Conservation (phyloP, 2,329 filamentous ascomycete genomes). For the Chrysoporthe deuterocubensis region DNA sequence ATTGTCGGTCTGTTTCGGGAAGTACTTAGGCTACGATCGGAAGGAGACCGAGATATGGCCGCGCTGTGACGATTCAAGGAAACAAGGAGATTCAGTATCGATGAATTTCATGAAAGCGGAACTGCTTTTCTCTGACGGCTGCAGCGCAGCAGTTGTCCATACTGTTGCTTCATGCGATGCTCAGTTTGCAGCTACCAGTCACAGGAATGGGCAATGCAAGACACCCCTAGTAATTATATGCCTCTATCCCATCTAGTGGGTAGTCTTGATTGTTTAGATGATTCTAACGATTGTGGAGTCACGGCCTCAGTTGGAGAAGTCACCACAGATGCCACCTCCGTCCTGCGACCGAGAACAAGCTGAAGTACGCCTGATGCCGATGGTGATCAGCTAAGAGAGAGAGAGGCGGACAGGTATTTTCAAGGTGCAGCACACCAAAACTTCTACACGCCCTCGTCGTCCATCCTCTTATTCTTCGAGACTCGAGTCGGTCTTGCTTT, state of each 20-base stretch:
- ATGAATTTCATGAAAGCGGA: background rate
- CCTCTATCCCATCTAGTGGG: background rate
- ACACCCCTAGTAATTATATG: background rate
- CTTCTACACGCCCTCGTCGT: background rate
- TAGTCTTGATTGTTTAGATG: background rate
- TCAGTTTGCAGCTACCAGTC: background rate
- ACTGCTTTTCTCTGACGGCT: background rate
- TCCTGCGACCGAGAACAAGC: background rate
- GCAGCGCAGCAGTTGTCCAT: background rate
- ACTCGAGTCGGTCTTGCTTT: constrained; percentile 4
- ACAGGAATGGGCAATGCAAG: too few relatives aligned
- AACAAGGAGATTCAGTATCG: background rate
- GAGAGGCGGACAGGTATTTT: background rate
- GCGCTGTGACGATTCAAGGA: background rate
- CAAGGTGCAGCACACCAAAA: background rate
- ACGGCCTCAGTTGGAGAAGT: background rate
- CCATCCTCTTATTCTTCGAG: background rate
- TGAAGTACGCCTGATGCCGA: background rate
- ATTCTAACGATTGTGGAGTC: background rate
- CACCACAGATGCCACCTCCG: background rate
- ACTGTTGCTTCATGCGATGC: background rate
- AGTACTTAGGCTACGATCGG: background rate
- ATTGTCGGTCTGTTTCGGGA: background rate
- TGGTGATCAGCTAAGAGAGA: background rate
- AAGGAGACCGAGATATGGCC: background rate